Evolutionary conservation across 495 filamentous ascomycete genomes (phyloP).

Genomic region (Saxophila tyrrhenica): DNA sequence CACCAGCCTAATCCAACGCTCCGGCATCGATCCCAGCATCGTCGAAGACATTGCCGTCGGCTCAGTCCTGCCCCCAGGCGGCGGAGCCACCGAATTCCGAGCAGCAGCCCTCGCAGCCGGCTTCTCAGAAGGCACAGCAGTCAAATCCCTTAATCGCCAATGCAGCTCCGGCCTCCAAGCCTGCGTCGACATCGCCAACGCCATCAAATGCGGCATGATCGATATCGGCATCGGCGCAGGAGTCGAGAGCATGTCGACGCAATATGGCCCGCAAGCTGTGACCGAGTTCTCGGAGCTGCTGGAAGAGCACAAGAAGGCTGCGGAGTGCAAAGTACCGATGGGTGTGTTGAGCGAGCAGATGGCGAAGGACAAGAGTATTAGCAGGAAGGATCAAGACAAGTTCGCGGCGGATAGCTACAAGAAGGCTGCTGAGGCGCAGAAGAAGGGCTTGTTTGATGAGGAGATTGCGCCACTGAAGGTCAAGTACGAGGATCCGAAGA

Average conservation of each 20-base stretch:
- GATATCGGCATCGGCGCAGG: conserved; percentile 89
- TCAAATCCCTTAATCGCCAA: conserved; percentile 81
- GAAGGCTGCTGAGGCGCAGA: conserved; percentile 78
- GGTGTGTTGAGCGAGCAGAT: conserved; percentile 88
- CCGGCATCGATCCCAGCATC: conserved; percentile 67
- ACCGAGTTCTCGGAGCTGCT: conserved; percentile 91
- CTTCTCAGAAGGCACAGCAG: conserved; percentile 70
- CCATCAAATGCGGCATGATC: conserved; percentile 80
- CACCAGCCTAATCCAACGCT: conserved; percentile 67
- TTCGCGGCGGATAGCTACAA: conserved; percentile 86
- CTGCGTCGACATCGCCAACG: conserved; percentile 84
- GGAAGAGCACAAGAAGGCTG: conserved; percentile 68
- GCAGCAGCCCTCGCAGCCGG: conserved; percentile 86
- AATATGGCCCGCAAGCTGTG: conserved; percentile 85
- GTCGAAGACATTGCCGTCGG: conserved; percentile 93
- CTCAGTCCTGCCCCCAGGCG: conserved; percentile 80
- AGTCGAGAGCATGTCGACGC: conserved; percentile 91
- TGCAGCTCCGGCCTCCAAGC: conserved; percentile 86
- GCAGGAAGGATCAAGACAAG: conserved; percentile 65
- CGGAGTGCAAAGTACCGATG: conserved; percentile 98
- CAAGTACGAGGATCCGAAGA: conserved; percentile 79
- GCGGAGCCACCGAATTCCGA: conserved; percentile 92
- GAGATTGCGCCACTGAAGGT: conserved; percentile 84
- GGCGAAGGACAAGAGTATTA: conserved; percentile 70
- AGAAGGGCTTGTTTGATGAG: conserved; percentile 78